Evolutionary conservation across 1,139 yeast genomes (phyloP), one percentile per base, ranked within the genome.

Genomic region (Pichia sp.): DNA sequence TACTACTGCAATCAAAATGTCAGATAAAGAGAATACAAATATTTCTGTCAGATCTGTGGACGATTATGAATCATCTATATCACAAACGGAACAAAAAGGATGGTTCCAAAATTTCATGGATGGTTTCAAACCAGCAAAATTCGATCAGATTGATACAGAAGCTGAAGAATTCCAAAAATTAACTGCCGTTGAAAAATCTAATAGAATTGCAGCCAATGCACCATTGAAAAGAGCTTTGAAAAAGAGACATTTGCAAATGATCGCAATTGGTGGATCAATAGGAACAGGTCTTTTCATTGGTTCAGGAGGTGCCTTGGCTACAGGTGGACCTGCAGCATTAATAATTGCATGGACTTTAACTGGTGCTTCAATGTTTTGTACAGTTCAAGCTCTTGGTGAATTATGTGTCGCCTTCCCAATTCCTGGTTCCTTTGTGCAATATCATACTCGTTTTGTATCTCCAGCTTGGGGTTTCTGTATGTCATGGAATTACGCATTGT

Each of bases 181-280:
- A 19, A 24, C 50, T 3, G 47, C 40, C 9, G 12, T 41, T 4
- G 89, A 84, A 62, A 76, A 68, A 55, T 72, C 80, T 35, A 82
- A 83, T 37, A 59, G 74, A 28, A 65, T 69, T 48, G 78, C 86
- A 15, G 81, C 85, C 18, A 41, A 28, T 11, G 70, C 88, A 14
- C 91, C 91, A 2, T 70, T 83, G 48, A 64, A 76, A 38, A 68
- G 84, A 53, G 67, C 72, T 35, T 68, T 82, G 43, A 77, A 78
- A 50, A 67, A 62, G 36, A 67, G 83, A 61, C 75, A 82, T 67
- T 62, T 83, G 52, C 81, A 80, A 54, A 81, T 84, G 83, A 78
- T 84, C 56, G 91, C 93, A 34, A 79, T 84, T 52, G 94, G 94
- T 54, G 89, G 93, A 47, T 72, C 85, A 41, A 81, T 84, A 50